These are phyloP conservation scores for Penicillium coffeae DNA, from an alignment of 495 filamentous ascomycete species.

Conservation along the genomic window DNA sequence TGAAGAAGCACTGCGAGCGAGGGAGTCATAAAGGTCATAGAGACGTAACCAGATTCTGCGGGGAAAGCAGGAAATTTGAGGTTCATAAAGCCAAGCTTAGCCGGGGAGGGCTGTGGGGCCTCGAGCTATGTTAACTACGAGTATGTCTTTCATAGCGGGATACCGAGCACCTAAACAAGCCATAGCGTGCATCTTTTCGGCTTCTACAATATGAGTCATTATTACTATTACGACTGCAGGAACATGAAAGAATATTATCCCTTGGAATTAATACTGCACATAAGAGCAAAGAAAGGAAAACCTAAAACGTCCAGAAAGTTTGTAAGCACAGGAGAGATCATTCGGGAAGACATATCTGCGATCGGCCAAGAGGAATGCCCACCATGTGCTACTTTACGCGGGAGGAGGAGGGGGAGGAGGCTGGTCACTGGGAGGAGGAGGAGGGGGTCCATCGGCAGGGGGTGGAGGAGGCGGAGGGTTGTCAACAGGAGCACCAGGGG, in stretches of 20 bases:
- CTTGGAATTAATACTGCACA: constrained; percentile 11
- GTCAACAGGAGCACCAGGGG: constrained; percentile 35
- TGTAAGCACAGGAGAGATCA: too few species aligned
- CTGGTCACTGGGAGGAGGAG: constrained; percentile 62
- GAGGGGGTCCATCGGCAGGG: constrained; percentile 63
- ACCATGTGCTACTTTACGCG: constrained; percentile 27
- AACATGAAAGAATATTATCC: too few species aligned
- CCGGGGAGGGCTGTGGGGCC: constrained; percentile 12
- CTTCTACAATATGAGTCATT: too few species aligned
- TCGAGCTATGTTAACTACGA: too few species aligned
- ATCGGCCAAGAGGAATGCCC: background rate
- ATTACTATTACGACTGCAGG: too few species aligned
- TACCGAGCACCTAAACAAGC: too few species aligned
- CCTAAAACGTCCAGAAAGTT: too few species aligned
- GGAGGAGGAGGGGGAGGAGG: constrained; percentile 68
- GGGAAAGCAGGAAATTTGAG: constrained; percentile 12
- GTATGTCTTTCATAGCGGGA: too few species aligned
- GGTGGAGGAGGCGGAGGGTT: constrained; percentile 51
- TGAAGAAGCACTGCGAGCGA: too few species aligned
- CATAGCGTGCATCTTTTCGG: too few species aligned
- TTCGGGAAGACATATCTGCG: too few species aligned
- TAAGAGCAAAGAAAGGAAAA: background rate
- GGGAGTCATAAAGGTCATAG: background rate
- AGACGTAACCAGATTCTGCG: background rate
- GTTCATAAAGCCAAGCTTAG: constrained; percentile 10